These are phyloP conservation scores for Gossypium mustelinum DNA, from an alignment of 345 rosid genomes.

Conservation along the genomic window DNA sequence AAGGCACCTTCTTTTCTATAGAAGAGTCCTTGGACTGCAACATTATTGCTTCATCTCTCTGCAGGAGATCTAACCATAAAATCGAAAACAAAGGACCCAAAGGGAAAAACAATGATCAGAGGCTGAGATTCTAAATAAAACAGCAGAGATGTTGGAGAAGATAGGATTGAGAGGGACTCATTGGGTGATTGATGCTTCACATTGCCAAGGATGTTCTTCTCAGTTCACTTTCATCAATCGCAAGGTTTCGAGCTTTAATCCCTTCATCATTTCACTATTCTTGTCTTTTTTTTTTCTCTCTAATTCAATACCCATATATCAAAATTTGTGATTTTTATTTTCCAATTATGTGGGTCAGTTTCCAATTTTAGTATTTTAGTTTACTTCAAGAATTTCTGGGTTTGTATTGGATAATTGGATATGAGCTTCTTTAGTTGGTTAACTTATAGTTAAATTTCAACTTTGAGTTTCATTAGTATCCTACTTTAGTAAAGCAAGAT, in stretches of 20 bases:
- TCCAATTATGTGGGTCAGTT: background rate
- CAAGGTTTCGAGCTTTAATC: constrained; percentile 49
- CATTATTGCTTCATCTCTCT: background rate
- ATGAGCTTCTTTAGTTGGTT: background rate
- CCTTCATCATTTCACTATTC: background rate
- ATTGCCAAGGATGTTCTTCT: constrained; percentile 95
- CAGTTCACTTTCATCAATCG: constrained; percentile 94
- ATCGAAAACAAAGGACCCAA: background rate
- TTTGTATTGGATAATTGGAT: constrained; percentile 9
- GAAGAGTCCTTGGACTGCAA: background rate
- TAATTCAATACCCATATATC: constrained; percentile 14
- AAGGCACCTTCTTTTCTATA: background rate
- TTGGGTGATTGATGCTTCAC: constrained; percentile 87
- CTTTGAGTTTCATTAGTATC: background rate
- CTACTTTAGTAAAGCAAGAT: constrained; percentile 1
- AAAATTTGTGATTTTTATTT: background rate
- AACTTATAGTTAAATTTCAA: background rate
- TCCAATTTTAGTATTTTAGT: background rate
- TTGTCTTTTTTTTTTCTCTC: background rate
- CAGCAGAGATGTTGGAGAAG: constrained; percentile 66
- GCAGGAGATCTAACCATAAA: background rate
- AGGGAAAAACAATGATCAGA: background rate
- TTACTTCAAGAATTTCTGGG: background rate
- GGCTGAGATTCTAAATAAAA: background rate
- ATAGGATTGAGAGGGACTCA: constrained; percentile 73